A percentile compares a stretch with the other conserved stretches of the same genome.
These are phyloP conservation scores for Amylostereum chailletii DNA, from an alignment of 1,284 basidiomycete genomes.

Conservation along the genomic window DNA sequence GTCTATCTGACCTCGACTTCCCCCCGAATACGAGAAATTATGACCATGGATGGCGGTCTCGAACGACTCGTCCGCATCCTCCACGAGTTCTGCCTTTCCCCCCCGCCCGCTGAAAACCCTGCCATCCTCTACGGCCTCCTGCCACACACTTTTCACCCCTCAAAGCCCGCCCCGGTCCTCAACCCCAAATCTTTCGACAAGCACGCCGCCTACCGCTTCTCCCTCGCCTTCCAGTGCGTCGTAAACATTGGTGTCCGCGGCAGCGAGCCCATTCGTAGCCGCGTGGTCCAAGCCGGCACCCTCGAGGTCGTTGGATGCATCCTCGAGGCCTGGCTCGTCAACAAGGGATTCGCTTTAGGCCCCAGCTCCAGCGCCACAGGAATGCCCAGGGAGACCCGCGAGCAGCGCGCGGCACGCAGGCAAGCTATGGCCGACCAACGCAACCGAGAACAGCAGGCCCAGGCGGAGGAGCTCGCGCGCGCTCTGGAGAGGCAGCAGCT, in stretches of 20 bases:
- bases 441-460: conserved; percentile 52
- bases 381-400: conserved; percentile 60
- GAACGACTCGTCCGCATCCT: conserved; percentile 92
- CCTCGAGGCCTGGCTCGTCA: conserved; percentile 85
- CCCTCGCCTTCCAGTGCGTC: conserved; percentile 92
- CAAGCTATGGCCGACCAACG: conserved; percentile 43
- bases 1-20: conserved; percentile 97
- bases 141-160: conserved; percentile 44
- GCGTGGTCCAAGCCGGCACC: conserved; percentile 95
- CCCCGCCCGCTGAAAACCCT: conserved; percentile 68
- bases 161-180: conserved; percentile 46
- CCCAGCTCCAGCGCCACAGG: conserved; percentile 56
- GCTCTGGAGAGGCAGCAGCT: conserved; percentile 46
- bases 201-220: conserved; percentile 80
- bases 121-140: conserved; percentile 66
- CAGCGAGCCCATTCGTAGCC: conserved; percentile 84
- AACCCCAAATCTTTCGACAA: conserved; percentile 71
- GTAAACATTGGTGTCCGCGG: conserved; percentile 98
- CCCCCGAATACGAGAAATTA: conserved; percentile 95
- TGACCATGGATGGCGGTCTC: conserved; percentile 95
- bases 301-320: conserved; percentile 93
- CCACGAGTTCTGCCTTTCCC: conserved; percentile 77
- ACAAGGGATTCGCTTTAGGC: conserved; percentile 74
- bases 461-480: conserved; percentile 46
- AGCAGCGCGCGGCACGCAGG: conserved; percentile 55